Evolutionary conservation across 805 yeast species (phyloP), one percentile per base, ranked within the genome.

Genomic region (Nakazawaea holstii): DNA sequence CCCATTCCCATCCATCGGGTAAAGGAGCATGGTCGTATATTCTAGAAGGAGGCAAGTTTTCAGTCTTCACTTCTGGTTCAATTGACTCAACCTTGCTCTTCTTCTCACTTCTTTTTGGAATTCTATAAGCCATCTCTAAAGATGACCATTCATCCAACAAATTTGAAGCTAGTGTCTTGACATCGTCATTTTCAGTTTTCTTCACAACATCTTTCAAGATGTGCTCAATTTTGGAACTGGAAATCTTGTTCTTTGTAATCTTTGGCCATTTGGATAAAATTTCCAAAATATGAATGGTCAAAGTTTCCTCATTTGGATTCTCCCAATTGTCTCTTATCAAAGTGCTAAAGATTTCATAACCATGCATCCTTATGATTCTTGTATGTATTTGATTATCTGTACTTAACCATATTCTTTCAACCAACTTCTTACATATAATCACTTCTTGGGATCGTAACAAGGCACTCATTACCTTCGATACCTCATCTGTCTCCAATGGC

Each of bases 71-170:
- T n/a, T 43, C 47, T 9, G 30, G 33, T 20, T 40, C 43, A 20
- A 49, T 29, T 11, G 52, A 37, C 6, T 43, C 38, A 9, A 50
- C 28, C n/a, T 14, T 33, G 4, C 9, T 36, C 65, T 50, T 47
- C 65, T 53, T 14, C 56, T 63, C 49, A 59, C 60, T 9, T 35
- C 73, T 73, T 55, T 91, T 83, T 1, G 95, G 91, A 44, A 92
- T 91, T 39, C 94, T 76, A 59, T 84, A 87, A n/a, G 90, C 91
- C 77, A 87, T 80, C 59, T 85, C 83, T 50, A 87, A 75, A 26
- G 68, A 68, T 39, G 82, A 69, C 97, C 97, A 92, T 48, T 73
- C 82, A 0, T 72, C 68, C 27, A 87, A 56, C 35, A 92, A 64
- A 6, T 62, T 61, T 2, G 61, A 49, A 3, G 84, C 73, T 45